Evolutionary conservation across 2,329 filamentous ascomycete species (phyloP).

Genomic region (Gnomoniopsis smithogilvyi): DNA sequence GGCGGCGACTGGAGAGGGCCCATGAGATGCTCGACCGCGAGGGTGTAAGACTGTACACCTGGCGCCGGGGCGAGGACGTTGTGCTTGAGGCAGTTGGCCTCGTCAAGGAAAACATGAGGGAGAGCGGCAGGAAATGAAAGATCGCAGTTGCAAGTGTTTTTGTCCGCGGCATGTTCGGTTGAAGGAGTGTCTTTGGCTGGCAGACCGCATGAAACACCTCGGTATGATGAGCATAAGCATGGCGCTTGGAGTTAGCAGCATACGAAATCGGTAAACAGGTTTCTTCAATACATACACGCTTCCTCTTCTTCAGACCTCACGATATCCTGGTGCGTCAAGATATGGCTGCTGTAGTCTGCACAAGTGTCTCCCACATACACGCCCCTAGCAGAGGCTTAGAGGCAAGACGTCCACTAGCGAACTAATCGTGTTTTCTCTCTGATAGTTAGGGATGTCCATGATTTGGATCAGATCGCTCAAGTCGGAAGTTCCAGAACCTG

Average conservation of each 20-base stretch:
- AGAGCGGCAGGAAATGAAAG: slow-evolving; percentile 27
- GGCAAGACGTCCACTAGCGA: too few species aligned
- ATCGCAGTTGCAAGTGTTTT: background rate
- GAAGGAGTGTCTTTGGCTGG: background rate
- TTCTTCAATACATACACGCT: background rate
- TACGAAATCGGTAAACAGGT: background rate
- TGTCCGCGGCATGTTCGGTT: background rate
- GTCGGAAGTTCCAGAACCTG: too few species aligned
- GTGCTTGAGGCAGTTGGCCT: slow-evolving; percentile 62
- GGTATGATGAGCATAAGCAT: slow-evolving; percentile 7
- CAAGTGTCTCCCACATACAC: too few species aligned
- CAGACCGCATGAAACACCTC: background rate
- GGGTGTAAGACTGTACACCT: slow-evolving; percentile 68
- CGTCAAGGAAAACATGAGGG: slow-evolving; percentile 52
- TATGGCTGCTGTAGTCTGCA: background rate
- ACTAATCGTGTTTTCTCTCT: too few species aligned
- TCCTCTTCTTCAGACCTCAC: background rate
- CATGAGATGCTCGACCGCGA: slow-evolving; percentile 58
- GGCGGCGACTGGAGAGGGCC: slow-evolving; percentile 62
- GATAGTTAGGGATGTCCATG: too few species aligned
- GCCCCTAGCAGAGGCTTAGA: too few species aligned
- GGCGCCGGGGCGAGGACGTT: slow-evolving; percentile 71
- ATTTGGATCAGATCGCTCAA: too few species aligned
- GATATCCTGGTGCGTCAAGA: background rate
- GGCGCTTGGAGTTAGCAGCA: slow-evolving; percentile 1